Evolutionary conservation across 2,329 filamentous ascomycete species (phyloP), one percentile per base, ranked within the genome.

Genomic region (Cytospora piceae): DNA sequence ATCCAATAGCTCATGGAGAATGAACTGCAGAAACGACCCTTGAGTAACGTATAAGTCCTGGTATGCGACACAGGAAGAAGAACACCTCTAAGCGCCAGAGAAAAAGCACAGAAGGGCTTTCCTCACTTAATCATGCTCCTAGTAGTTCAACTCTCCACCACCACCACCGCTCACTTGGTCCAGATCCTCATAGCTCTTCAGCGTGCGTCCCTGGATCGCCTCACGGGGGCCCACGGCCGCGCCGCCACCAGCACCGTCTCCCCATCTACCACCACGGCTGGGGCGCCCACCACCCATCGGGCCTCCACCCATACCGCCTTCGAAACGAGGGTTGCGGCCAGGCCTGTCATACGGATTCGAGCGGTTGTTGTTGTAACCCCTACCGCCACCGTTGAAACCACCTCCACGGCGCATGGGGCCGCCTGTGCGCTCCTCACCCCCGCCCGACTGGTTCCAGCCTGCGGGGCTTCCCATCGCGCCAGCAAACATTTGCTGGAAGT

Each of bases 111-210:
- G 29, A 34, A 52, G n/a, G n/a, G 34, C 39, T 31, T 12, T 22
- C 53, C 46, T 32, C 31, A 39, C 29, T 9, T 46, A 29, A 24
- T 22, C 31, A 39, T 17, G 6, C 37, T 14, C 57, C 75, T 84
- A 98, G 75, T 98, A 98, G 78, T 98, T 96, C 73, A 98, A 81
- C 79, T 97, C 94, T 32, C 92, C 91, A 51, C 90, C 88, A 51
- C 90, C 92, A 42, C 86, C 83, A 17, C 89, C 87, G 46, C 88
- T 88, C 65, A 90, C 90, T 55, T 96, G 94, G 79, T 99, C 95
- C 29, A 99, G 82, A 75, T 99, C 95, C 77, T 99, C 96, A 75
- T 99, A 99, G 77, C 93, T 97, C 84, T 96, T 97, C 70, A 99
- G 80, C 68, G 92, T 97, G 65, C 95, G 87, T 6, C 95, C 95